A percentile compares a stretch with the other conserved stretches of the same genome.
Evolutionary conservation across 108 stramenopile species (phyloP).

Genomic region (Fistulifera solaris): DNA sequence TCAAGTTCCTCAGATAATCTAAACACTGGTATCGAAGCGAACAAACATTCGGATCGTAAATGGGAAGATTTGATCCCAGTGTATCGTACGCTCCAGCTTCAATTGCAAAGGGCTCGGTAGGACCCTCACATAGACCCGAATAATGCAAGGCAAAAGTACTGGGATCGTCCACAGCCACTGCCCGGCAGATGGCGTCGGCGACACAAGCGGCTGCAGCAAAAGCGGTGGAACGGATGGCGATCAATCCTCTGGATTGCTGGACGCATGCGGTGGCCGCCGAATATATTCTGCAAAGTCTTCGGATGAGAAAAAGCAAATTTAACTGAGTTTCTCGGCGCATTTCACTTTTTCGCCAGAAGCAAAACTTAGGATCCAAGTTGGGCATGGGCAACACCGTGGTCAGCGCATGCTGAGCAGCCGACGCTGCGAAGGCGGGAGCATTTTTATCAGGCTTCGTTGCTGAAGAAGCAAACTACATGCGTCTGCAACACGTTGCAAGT

Average conservation of each 20-base stretch:
- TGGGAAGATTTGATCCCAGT: slow-evolving; percentile 87
- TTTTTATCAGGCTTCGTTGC: slow-evolving; percentile 93
- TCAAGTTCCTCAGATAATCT: slow-evolving; percentile 89
- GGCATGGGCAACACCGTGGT: slow-evolving; percentile 93
- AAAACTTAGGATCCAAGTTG: slow-evolving; percentile 66
- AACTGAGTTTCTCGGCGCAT: slow-evolving; percentile 92
- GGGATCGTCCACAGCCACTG: slow-evolving; percentile 90
- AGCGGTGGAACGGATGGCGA: slow-evolving; percentile 93
- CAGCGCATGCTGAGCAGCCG: slow-evolving; percentile 91
- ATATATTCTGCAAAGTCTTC: slow-evolving; percentile 83
- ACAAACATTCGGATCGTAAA: slow-evolving; percentile 83
- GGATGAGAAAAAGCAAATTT: slow-evolving; percentile 79
- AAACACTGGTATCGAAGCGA: slow-evolving; percentile 82
- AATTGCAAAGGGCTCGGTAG: slow-evolving; percentile 88
- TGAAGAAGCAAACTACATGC: slow-evolving; percentile 92
- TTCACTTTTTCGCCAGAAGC: slow-evolving; percentile 87
- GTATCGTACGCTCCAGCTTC: slow-evolving; percentile 91
- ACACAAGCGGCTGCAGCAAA: slow-evolving; percentile 93
- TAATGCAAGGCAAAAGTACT: slow-evolving; percentile 92
- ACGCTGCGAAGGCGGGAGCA: slow-evolving; percentile 89
- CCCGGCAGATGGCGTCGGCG: slow-evolving; percentile 92
- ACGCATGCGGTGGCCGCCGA: slow-evolving; percentile 86
- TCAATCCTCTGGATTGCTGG: slow-evolving; percentile 91
- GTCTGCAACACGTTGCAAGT: slow-evolving; percentile 83
- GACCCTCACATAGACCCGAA: slow-evolving; percentile 90